Evolutionary conservation across 1,139 yeast genomes (phyloP).

Genomic region (Williopsis jadinii): DNA sequence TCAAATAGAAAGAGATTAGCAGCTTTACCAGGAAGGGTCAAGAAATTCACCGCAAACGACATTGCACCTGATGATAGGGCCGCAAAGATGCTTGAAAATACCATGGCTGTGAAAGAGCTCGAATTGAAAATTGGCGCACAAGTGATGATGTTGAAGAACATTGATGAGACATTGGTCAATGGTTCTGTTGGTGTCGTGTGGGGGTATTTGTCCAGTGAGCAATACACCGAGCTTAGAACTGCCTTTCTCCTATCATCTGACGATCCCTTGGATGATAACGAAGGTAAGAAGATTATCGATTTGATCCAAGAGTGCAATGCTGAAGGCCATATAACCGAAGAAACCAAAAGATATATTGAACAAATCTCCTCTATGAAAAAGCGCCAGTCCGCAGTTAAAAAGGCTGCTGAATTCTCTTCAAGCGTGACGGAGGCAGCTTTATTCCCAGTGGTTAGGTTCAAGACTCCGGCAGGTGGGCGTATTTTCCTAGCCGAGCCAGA

Average conservation of each 20-base stretch:
- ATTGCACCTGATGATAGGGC: constrained; percentile 16
- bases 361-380: neutral
- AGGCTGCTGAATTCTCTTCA: neutral
- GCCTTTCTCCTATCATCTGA: neutral
- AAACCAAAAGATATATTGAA: neutral
- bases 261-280: constrained; percentile 6
- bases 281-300: constrained; percentile 8
- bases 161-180: constrained; percentile 80
- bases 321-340: neutral
- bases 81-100: constrained; percentile 39
- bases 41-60: constrained; percentile 45
- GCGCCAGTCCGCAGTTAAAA: neutral
- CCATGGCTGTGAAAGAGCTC: constrained; percentile 63
- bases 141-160: constrained; percentile 90
- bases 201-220: constrained; percentile 25
- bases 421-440: neutral
- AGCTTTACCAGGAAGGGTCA: constrained; percentile 32
- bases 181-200: constrained; percentile 82
- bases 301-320: constrained; percentile 1
- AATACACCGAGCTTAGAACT: neutral
- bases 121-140: constrained; percentile 78
- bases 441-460: constrained; percentile 53
- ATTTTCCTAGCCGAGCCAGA: constrained; percentile 33
- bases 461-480: constrained; percentile 25
- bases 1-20: constrained; percentile 57